Evolutionary conservation across 1,284 basidiomycete species (phyloP), one percentile per base, ranked within the genome.

Genomic region (Apiotrichum brassicae): DNA sequence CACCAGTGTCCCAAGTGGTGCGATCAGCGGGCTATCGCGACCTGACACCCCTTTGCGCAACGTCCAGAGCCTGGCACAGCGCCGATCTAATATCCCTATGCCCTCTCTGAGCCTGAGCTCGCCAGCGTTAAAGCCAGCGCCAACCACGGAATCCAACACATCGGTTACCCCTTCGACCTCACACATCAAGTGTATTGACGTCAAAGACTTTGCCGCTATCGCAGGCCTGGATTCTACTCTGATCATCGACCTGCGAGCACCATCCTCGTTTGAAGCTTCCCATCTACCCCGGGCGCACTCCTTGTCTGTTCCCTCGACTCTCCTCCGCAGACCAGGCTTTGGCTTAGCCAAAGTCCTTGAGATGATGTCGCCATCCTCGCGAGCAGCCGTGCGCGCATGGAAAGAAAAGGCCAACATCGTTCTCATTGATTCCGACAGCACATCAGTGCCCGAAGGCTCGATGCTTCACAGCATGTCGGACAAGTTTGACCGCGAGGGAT

Each of bases 251-350:
- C 85, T 97, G 49, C 83, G 93, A 0, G 83, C 91, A 1, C 86
- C 88, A 67, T 84, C 83, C 12, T 80, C 84, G 6, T 85, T 82
- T 65, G 72, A 79, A 1, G 66, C 77, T 14, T 83, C 82, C 12
- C 84, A 89, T 44, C 60, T 93, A 25, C 78, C 79, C 25, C 63
- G 75, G 36, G 85, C 92, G n/a, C 77, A 95, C 55, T 90, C 89
- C 36, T 80, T 97, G 50, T 89, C 88, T 40, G 87, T 95, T 5
- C 93, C 93, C 0, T 92, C 91, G 4, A 97, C 93, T 0, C 82
- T 97, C 23, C 84, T 98, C 64, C 90, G 90, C 55, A 83, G 91
- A 1, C 88, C 88, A 0, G 78, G 82, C 6, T 93, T 89, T 73
- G 83, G 84, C 23, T 78, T 92, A 9, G 76, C 81, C 28, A 83